phyloP scores from a whole-genome alignment of 2,329 filamentous ascomycete species.

The Xylaria sp. region DNA sequence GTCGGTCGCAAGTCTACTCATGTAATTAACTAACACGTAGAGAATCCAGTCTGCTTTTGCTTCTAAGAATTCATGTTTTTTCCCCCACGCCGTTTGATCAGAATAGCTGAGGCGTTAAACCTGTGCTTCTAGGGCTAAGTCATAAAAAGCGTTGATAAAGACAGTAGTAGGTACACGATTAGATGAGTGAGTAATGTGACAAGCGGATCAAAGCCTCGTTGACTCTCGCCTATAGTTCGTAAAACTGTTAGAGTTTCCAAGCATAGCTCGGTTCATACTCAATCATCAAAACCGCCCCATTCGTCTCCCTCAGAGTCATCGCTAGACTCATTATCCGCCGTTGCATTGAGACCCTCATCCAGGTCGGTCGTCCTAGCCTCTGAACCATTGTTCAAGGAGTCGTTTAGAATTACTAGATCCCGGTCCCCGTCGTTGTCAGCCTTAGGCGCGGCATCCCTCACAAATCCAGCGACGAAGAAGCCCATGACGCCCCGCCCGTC shows the following conservation, averaged over 20 bases:
- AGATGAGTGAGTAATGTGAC: neutral
- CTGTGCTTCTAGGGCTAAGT: too few relatives aligned
- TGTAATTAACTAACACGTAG: too few relatives aligned
- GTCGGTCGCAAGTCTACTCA: too few relatives aligned
- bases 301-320: constrained; percentile 33
- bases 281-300: constrained; percentile 45
- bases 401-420: neutral
- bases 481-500: constrained; percentile 88
- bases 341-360: neutral
- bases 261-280: constrained; percentile 13
- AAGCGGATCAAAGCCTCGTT: neutral
- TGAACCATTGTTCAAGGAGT: neutral
- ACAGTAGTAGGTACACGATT: too few relatives aligned
- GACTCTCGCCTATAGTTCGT: neutral
- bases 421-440: constrained; percentile 26
- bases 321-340: neutral
- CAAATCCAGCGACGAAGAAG: constrained; percentile 92
- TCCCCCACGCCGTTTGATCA: too few relatives aligned
- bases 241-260: neutral
- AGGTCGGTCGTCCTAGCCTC: neutral
- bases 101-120: too few relatives aligned
- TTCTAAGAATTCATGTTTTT: too few relatives aligned
- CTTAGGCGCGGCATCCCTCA: constrained; percentile 57
- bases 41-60: too few relatives aligned
- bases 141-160: neutral